Conservation (phyloP, 108 stramenopile species). For the Cyclotella sp. region DNA sequence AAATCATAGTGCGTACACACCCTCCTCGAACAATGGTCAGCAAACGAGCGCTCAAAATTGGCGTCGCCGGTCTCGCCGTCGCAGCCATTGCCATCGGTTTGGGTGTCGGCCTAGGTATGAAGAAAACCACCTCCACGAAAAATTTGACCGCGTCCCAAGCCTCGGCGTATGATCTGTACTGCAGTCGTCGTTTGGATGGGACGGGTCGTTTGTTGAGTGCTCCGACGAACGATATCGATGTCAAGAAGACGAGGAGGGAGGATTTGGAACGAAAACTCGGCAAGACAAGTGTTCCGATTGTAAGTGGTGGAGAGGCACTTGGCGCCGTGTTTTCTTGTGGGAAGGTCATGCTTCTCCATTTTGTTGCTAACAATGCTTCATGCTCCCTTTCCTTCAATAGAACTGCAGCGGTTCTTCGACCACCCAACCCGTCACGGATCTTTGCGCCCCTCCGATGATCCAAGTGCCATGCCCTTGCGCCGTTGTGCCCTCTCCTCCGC, state of each 20-base stretch:
- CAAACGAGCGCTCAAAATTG: constrained; percentile 20
- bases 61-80: constrained; percentile 11
- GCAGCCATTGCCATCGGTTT: constrained; percentile 33
- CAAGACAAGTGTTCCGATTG: neutral
- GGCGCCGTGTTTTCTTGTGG: neutral
- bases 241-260: neutral
- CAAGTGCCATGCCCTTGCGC: neutral
- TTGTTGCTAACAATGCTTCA: neutral
- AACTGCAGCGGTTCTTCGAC: neutral
- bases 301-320: neutral
- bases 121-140: constrained; percentile 3
- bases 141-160: constrained; percentile 9
- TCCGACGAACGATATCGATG: neutral
- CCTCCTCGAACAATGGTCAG: no score
- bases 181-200: constrained; percentile 19
- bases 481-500: neutral
- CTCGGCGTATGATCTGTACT: neutral
- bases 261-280: constrained; percentile 1
- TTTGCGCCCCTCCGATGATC: neutral
- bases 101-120: constrained; percentile 22
- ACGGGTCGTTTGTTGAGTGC: constrained; percentile 12
- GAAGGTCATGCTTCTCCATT: neutral
- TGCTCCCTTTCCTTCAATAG: neutral
- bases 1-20: neutral
- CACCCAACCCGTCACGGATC: neutral